phyloP scores from a whole-genome alignment of 345 rosid genomes.

The Psidium guajava region DNA sequence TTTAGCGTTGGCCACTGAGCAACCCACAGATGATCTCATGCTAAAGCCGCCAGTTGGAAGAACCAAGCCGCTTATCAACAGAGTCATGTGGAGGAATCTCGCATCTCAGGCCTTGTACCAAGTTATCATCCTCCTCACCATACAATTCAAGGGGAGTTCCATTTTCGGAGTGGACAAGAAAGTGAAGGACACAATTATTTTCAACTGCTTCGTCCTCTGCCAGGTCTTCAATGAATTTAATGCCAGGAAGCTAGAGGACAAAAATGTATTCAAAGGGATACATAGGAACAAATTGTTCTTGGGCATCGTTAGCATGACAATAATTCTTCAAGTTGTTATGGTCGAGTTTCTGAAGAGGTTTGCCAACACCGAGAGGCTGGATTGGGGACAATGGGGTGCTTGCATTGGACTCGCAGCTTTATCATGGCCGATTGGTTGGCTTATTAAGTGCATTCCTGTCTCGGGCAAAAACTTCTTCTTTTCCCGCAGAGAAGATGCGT shows the following conservation, averaged over 20 bases:
- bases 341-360: conserved; percentile 63
- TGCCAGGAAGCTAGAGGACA: conserved; percentile 62
- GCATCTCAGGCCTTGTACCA: conserved; percentile 58
- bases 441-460: conserved; percentile 50
- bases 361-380: conserved; percentile 63
- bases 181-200: conserved; percentile 57
- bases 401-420: conserved; percentile 45
- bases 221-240: conserved; percentile 77
- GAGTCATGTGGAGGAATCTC: conserved; percentile 75
- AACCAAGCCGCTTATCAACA: conserved; percentile 50
- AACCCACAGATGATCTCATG: conserved; percentile 58
- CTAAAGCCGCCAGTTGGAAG: conserved; percentile 51
- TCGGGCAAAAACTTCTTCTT: not conserved
- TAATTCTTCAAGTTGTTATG: conserved; percentile 57
- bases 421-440: conserved; percentile 69
- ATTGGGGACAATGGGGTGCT: conserved; percentile 54
- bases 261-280: conserved; percentile 56
- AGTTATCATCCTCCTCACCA: conserved; percentile 39
- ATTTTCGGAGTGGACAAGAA: conserved; percentile 34
- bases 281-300: conserved; percentile 55
- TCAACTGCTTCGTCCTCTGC: conserved; percentile 61
- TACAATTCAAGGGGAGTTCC: conserved; percentile 55
- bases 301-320: conserved; percentile 38
- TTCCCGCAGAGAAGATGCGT: accelerated
- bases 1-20: conserved; percentile 56